These are phyloP conservation scores for Podospora comata DNA, from an alignment of 495 filamentous ascomycete genomes.

Conservation along the genomic window DNA sequence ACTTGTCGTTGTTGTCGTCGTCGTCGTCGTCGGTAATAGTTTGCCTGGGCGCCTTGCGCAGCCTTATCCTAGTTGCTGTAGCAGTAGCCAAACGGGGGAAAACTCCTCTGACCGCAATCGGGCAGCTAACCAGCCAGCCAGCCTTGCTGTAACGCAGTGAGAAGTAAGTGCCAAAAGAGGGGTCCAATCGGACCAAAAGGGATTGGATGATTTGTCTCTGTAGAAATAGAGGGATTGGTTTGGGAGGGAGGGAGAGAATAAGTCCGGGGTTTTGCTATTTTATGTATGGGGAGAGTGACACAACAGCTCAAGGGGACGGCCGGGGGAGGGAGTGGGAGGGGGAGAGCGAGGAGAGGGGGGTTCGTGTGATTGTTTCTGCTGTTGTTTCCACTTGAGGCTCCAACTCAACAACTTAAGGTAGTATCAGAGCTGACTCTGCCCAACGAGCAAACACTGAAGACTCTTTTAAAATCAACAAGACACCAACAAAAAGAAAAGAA, in stretches of 20 bases:
- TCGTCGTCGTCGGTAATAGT: neutral
- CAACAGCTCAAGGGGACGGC: neutral
- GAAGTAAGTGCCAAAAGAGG: neutral
- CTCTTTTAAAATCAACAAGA: neutral
- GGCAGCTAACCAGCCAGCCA: conserved; percentile 3
- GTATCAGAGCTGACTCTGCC: neutral
- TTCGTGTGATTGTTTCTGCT: neutral
- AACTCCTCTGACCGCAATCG: neutral
- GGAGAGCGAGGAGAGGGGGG: neutral
- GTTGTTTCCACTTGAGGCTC: neutral
- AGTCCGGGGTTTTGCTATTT: neutral
- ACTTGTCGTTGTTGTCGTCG: neutral
- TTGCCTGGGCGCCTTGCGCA: neutral
- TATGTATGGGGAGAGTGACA: neutral
- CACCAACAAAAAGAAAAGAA: neutral
- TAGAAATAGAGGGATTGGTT: neutral
- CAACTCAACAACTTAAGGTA: neutral
- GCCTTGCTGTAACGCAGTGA: neutral
- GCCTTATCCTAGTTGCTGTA: neutral
- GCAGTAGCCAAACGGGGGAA: neutral
- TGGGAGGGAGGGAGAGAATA: neutral
- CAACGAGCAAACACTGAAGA: neutral
- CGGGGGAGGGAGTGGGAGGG: neutral
- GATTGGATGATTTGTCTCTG: neutral
- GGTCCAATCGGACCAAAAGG: neutral